Evolutionary conservation across 1,139 yeast species (phyloP).

Genomic region (Yamadazyma kanchanaburiensis): DNA sequence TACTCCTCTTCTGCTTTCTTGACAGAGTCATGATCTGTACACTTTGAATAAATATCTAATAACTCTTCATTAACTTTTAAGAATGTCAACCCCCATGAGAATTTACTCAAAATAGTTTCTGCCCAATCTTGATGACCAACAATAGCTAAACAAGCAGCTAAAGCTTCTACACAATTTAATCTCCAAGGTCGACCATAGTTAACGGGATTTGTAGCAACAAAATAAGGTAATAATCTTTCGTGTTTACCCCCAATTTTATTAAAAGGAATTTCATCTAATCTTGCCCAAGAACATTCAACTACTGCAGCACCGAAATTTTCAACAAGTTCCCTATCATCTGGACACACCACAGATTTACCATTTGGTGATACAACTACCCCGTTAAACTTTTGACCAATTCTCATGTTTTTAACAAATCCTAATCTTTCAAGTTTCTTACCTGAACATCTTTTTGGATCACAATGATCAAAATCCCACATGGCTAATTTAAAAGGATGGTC

Average conservation of each 20-base stretch:
- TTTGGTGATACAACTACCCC: constrained; percentile 94
- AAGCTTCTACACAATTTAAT: constrained; percentile 92
- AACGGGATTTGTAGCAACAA: constrained; percentile 96
- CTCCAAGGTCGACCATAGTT: constrained; percentile 97
- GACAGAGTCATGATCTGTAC: constrained; percentile 80
- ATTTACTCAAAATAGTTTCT: constrained; percentile 63
- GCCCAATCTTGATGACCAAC: constrained; percentile 95
- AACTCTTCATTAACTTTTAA: constrained; percentile 79
- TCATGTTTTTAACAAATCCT: constrained; percentile 72
- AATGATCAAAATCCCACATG: constrained; percentile 97
- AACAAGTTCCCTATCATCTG: constrained; percentile 75
- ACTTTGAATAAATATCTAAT: constrained; percentile 66
- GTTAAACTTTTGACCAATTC: constrained; percentile 87
- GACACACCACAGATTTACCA: constrained; percentile 89
- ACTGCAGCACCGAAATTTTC: constrained; percentile 89
- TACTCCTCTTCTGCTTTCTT: constrained; percentile 72
- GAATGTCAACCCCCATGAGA: constrained; percentile 92
- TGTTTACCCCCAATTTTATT: constrained; percentile 86
- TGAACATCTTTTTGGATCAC: constrained; percentile 97
- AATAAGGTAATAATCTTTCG: constrained; percentile 83
- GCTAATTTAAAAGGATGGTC: constrained; percentile 62
- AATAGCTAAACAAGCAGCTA: constrained; percentile 96
- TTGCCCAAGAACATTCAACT: constrained; percentile 98
- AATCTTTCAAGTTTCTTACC: constrained; percentile 91
- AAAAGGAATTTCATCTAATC: constrained; percentile 94